Base-by-base conservation (phyloP, 768 basidiomycete genomes). In the Mycena leptocephala region DNA sequence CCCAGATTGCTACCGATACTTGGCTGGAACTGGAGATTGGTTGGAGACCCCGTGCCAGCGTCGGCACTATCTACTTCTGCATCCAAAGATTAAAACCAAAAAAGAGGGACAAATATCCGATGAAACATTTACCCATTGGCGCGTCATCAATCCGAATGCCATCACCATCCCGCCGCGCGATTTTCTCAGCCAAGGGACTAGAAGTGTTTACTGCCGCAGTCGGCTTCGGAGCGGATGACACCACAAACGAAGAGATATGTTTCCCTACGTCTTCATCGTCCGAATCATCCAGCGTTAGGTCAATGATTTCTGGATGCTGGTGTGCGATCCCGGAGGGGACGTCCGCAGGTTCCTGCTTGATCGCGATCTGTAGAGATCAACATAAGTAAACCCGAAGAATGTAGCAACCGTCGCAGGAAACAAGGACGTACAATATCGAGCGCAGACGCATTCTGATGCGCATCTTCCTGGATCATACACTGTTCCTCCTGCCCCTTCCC, bases 211-310 rank as follows among this genome's bases (percentile, higher is more conserved):
- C 30, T 10, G 10, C 46, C 56, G 33, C 26, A 20, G 63, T 14
- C 35, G 14, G 26, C 26, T 10, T 53, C 32, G 65, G 53, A 41
- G 37, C 28, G n/a, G 53, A n/a, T 30, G 66, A 51, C 14, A 20
- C 7, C 16, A 5, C 26, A 16, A 35, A 20, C 37, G 7, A 28
- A 5, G 58, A 48, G 16, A 30, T 14, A 64, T 63, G n/a, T 9
- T 28, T 33, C 7, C n/a, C 51, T 13, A 33, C 30, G 24, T 63
- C 68, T 39, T 78, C 73, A 35, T 74, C 77, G 51, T 75, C 77
- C 1, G 77, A 74, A 35, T 78, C 76, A 53, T 72, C 77, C 64
- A 75, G 53, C 28, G 77, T 74, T 32, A 78, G 39, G 39, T 78
- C 77, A 33, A 78, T 75, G 3, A 78, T 35, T 24, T 77, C 76